Evolutionary conservation across 805 yeast genomes (phyloP).

Genomic region (Yamadazyma sp.): DNA sequence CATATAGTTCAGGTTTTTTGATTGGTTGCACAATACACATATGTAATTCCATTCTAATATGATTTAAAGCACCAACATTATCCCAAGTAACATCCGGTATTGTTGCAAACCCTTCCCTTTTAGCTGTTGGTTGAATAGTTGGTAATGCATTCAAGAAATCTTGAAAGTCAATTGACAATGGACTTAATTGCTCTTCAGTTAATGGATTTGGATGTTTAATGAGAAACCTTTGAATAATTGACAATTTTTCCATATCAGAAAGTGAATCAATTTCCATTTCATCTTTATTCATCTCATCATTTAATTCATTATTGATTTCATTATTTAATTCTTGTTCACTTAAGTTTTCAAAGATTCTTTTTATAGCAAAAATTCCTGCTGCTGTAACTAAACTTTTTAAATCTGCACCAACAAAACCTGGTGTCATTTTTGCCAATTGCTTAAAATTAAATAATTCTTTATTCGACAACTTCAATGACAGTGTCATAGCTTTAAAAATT

Average conservation of each 20-base stretch:
- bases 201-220: slow-evolving; percentile 75
- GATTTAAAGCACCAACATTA: slow-evolving; percentile 84
- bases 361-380: slow-evolving; percentile 92
- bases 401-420: slow-evolving; percentile 98
- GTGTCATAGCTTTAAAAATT: slow-evolving; percentile 73
- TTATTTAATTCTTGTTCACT: slow-evolving; percentile 38
- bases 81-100: slow-evolving; percentile 98
- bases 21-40: slow-evolving; percentile 98
- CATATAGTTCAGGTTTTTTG: slow-evolving; percentile 83
- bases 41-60: slow-evolving; percentile 83
- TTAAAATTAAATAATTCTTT: slow-evolving; percentile 64
- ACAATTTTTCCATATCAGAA: slow-evolving; percentile 36
- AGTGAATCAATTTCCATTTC: slow-evolving; percentile 36
- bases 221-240: slow-evolving; percentile 73
- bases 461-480: slow-evolving; percentile 54
- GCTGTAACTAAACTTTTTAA: slow-evolving; percentile 90
- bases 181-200: slow-evolving; percentile 68
- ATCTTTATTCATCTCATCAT: slow-evolving; percentile 13
- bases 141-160: slow-evolving; percentile 88
- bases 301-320: slow-evolving; percentile 5
- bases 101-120: slow-evolving; percentile 97
- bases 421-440: slow-evolving; percentile 84
- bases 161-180: slow-evolving; percentile 68
- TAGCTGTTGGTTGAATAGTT: slow-evolving; percentile 93
- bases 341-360: slow-evolving; percentile 74